A percentile compares a stretch with the other conserved stretches of the same genome.
Conservation (phyloP, 2,329 filamentous ascomycete species). For the Scedosporium boydii region DNA sequence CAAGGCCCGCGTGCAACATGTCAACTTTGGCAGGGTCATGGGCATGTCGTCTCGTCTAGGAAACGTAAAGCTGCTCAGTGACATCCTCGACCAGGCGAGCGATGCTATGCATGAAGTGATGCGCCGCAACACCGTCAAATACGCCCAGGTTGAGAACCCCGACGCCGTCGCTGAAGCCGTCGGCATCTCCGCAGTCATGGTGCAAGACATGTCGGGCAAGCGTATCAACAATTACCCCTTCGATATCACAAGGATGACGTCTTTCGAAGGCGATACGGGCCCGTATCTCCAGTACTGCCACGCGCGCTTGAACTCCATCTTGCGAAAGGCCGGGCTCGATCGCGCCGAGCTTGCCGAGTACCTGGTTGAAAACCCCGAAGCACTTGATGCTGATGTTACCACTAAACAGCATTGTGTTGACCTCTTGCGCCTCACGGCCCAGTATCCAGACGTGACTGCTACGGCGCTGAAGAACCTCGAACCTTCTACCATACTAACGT, state of each 20-base stretch:
- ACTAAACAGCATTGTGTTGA: conserved; percentile 64
- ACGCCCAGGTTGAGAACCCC: conserved; percentile 78
- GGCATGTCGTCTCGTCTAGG: conserved; percentile 64
- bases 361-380: conserved; percentile 21
- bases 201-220: conserved; percentile 96
- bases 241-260: conserved; percentile 73
- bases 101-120: conserved; percentile 98
- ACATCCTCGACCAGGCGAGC: conserved; percentile 68
- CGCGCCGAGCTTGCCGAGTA: conserved; percentile 52
- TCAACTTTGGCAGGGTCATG: conserved; percentile 66
- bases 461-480: conserved; percentile 81
- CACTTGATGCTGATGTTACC: conserved; percentile 38
- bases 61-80: conserved; percentile 64
- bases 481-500: conserved; percentile 46
- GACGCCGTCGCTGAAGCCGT: conserved; percentile 74
- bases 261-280: conserved; percentile 77
- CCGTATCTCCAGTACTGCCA: conserved; percentile 80
- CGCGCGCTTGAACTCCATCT: conserved; percentile 59
- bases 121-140: conserved; percentile 83
- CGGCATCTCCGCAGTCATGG: conserved; percentile 93
- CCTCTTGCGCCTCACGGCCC: conserved; percentile 64
- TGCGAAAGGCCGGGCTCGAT: conserved; percentile 43
- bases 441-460: conserved; percentile 77
- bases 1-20: conserved; percentile 57
- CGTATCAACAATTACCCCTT: conserved; percentile 60